Base-by-base conservation (phyloP, 805 yeast genomes). In the Candida fluviatilis region DNA sequence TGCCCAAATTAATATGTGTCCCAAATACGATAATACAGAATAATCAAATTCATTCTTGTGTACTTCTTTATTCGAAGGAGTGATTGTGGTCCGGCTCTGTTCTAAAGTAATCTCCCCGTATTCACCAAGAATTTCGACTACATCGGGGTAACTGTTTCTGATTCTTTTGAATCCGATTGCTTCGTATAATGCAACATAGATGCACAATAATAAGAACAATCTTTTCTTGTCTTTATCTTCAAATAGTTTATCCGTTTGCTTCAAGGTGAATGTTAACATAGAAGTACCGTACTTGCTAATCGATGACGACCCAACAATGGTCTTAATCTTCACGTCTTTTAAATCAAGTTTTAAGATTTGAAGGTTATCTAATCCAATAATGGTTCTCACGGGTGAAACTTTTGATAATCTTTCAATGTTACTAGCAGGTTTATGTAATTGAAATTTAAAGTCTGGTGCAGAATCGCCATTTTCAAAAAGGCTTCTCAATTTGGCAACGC, bases 1-100 rank as follows among this genome's bases (percentile, higher is more conserved):
- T 5, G 62, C 64, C 72, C 72, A 66, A 15, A 66, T 52, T 19
- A 66, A 43, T 18, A 65, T 60, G 45, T 62, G 60, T 4, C 72
- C 72, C 27, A 64, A 49, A 47, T 61, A 58, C 3, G 68, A 50
- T 25, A 66, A 54, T 10, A 62, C 66, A 3, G 65, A 50, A 43
- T 66, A 66, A 45, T 66, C 71, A 34, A 65, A 57, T 39, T 52
- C 46, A 46, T 65, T 65, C 34, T 55, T 53, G 43, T 65, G 70
- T 6, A 57, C 52, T 18, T 52, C 46, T 41, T 54, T 62, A 36
- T 47, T 58, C n/a, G 69, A 61, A 11, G 55, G 55, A 2, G 71
- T 66, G 19, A 57, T 42, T 42, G 52, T 52, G 5, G 70, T 61
- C 3, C 60, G 44, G 8, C 65, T 64, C 21, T 51, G 54, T n/a